These are phyloP conservation scores for Pseudogymnoascus sp. DNA, from an alignment of 2,329 filamentous ascomycete genomes.

Conservation along the genomic window DNA sequence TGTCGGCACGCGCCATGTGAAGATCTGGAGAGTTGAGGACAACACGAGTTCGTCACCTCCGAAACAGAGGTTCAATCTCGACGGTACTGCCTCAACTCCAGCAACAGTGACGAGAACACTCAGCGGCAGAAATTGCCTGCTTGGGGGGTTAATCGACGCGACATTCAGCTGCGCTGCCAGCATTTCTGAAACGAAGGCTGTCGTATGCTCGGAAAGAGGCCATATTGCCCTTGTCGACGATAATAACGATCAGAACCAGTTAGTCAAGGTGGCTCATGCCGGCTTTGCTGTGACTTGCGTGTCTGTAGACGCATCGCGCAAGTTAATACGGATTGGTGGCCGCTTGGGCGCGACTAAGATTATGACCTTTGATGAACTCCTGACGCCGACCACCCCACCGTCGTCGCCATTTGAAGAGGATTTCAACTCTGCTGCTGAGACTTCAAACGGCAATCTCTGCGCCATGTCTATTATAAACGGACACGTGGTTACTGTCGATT, in stretches of 20 bases:
- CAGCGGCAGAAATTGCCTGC: conserved; percentile 75
- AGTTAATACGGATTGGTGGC: conserved; percentile 30
- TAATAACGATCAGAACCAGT: conserved; percentile 58
- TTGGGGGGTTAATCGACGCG: conserved; percentile 72
- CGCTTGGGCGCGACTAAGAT: conserved; percentile 36
- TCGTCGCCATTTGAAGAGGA: conserved; percentile 20
- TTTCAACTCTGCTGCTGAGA: conserved; percentile 13
- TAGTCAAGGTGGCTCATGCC: conserved; percentile 56
- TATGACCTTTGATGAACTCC: conserved; percentile 38
- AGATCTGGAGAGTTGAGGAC: conserved; percentile 83
- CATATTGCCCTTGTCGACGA: conserved; percentile 86
- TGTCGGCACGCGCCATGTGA: conserved; percentile 82
- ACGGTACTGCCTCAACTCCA: conserved; percentile 28
- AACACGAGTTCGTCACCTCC: conserved; percentile 48
- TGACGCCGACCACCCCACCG: conserved; percentile 24
- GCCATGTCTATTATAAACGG: conserved; percentile 61
- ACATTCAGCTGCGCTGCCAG: conserved; percentile 72
- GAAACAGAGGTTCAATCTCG: conserved; percentile 48
- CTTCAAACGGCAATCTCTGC: conserved; percentile 38
- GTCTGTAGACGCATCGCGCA: conserved; percentile 28
- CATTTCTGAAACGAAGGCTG: conserved; percentile 63
- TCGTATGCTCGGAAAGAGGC: conserved; percentile 80
- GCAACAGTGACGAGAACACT: conserved; percentile 51
- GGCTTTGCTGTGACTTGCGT: conserved; percentile 47
- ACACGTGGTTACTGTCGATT: conserved; percentile 67